Base-by-base conservation (phyloP, 805 yeast genomes). In the Ogataea ramenticola region DNA sequence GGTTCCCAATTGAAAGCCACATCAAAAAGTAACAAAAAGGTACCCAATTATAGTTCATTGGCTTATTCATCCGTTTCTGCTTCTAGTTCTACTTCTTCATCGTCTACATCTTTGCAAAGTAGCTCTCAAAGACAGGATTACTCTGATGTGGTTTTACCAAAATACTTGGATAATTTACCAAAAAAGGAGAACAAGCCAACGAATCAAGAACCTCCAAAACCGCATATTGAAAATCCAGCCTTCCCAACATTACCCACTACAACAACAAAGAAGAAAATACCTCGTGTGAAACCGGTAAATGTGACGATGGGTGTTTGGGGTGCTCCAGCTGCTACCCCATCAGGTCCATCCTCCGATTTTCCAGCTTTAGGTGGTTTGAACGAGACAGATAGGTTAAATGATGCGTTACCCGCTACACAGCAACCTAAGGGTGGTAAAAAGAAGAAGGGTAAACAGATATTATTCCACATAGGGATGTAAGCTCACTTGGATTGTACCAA, bases 261-360 rank as follows among this genome's bases (percentile, higher is more conserved):
- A 37, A 65, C 73, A 36, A 58, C 58, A 46, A 65, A 70, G 52
- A 74, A 72, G 55, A 54, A 61, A 41, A 68, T 75, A 43, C 86
- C 89, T 2, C 69, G 84, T 35, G 86, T 83, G 4, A 79, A 77
- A 40, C 78, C 80, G 8, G 60, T 71, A 2, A 46, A 46, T 34
- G 48, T 43, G n/a, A 41, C 56, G 8, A 21, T 52, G 17, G 64
- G 65, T 4, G 52, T 51, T 11, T 68, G 72, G 73, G 64, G 65
- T 3, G 19, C 24, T 21, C 39, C 32, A 16, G 21, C 39, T 35
- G 19, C 43, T 3, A 24, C 32, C 14, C 43, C 45, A 32, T 43
- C 48, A 32, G 33, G 44, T 5, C 15, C 42, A 4, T 43, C 54
- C 11, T 55, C 53, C 32, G 57, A 55, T 45, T 36, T 61, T 45